Percentiles rank a stretch among this genome's conserved stretches.
These are phyloP conservation scores for Furculomyces boomerangus DNA, from an alignment of 371 early-diverging fungal species.

Conservation along the genomic window DNA sequence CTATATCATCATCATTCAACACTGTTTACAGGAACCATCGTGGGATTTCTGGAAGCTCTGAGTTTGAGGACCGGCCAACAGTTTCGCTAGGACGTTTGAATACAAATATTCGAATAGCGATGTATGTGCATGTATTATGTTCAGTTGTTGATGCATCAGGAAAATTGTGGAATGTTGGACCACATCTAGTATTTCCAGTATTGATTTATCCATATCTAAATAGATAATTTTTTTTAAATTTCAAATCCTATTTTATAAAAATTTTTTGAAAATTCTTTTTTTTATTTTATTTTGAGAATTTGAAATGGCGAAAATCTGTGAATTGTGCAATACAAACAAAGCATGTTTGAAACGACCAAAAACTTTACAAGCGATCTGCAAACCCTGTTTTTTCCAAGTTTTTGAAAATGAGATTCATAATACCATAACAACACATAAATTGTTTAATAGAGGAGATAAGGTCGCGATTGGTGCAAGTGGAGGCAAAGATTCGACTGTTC, in stretches of 20 bases:
- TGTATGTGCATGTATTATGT: not conserved
- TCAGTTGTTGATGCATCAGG: not conserved
- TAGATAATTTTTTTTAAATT: too few species aligned
- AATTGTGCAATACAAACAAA: constrained; percentile 25
- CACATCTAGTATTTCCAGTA: not conserved
- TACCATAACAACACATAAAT: constrained; percentile 64
- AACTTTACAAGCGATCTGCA: constrained; percentile 83
- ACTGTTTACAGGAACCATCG: too few species aligned
- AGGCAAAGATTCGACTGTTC: constrained; percentile 98
- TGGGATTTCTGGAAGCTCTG: too few species aligned
- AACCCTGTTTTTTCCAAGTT: constrained; percentile 81
- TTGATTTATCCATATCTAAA: not conserved
- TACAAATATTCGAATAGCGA: too few species aligned
- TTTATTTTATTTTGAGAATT: too few species aligned
- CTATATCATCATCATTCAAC: too few species aligned
- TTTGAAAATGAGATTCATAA: constrained; percentile 96
- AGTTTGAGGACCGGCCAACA: too few species aligned
- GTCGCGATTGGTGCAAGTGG: constrained; percentile 98
- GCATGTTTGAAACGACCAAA: constrained; percentile 90
- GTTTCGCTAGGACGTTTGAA: too few species aligned
- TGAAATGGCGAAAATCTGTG: constrained; percentile 18
- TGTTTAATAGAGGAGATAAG: constrained; percentile 80
- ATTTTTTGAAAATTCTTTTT: too few species aligned
- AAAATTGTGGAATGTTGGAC: not conserved
- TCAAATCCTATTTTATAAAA: too few species aligned